Evolutionary conservation across 805 yeast genomes (phyloP), one percentile per base, ranked within the genome.

Genomic region (Sungouiozyma ichnusensis): DNA sequence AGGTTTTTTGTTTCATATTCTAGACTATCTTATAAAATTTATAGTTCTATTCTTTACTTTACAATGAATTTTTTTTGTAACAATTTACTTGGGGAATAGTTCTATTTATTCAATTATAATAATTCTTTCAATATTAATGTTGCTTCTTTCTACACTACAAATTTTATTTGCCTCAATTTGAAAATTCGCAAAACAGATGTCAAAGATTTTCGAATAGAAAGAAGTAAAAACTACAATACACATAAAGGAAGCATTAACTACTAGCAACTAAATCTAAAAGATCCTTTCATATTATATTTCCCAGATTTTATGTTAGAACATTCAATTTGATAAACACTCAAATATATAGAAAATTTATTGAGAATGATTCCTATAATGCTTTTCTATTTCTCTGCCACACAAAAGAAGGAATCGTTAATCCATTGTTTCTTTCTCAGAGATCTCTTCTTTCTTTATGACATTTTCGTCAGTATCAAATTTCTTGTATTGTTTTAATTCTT

Each of bases 401-500:
- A 11, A 24, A 7, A 24, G n/a, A n/a, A 24, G 29, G 9, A 24
- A 11, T 24, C 11, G 11, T 11, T 20, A 16, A 13, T 5, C 20
- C 39, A 7, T 16, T 35, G 37, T 41, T 16, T 24, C 16, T 13
- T 20, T 36, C 16, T 39, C 40, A 3, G 35, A 17, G 13, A 5
- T 15, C 13, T 33, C 32, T 16, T 20, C 7, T 13, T 32, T 8
- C 17, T 34, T 11, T 27, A 17, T 16, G 35, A 15, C 16, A 16
- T 38, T 4, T 16, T 7, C 13, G 29, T 16, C 13, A 15, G 5
- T n/a, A 16, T 35, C n/a, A 34, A 34, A 27, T 27, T 24, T 15
- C n/a, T 39, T 38, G 13, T 16, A 9, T 19, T 42, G 44, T 48
- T 47, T 9, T 27, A 38, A 19, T 19, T 49, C 52, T 20, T 50